These are phyloP conservation scores for Strigomonas galati DNA, from an alignment of 208 protist genomes.

Conservation along the genomic window DNA sequence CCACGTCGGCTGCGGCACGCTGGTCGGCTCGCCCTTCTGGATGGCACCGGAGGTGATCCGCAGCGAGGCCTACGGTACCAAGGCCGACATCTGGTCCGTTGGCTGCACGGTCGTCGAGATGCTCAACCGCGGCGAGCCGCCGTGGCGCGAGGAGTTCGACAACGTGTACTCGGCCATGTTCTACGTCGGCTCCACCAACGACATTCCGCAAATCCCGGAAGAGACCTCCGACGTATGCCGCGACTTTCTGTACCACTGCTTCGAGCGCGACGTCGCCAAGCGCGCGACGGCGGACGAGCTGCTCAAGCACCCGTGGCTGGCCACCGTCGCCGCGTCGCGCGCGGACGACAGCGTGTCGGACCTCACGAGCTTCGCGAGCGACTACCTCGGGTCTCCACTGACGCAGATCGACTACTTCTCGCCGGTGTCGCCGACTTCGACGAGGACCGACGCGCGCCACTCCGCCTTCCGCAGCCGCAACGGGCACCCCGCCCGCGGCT, in stretches of 20 bases:
- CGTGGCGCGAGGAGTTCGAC: slow-evolving; percentile 76
- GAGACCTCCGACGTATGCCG: slow-evolving; percentile 69
- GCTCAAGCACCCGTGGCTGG: slow-evolving; percentile 69
- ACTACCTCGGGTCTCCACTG: neutral
- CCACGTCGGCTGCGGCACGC: slow-evolving; percentile 59
- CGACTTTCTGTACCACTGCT: slow-evolving; percentile 68
- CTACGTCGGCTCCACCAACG: slow-evolving; percentile 67
- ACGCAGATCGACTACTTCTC: neutral
- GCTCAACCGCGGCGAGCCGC: slow-evolving; percentile 77
- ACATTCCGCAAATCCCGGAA: slow-evolving; percentile 63
- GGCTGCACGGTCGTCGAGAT: slow-evolving; percentile 93
- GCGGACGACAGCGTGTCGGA: slow-evolving; percentile 22
- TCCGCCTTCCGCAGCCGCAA: neutral
- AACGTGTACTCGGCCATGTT: slow-evolving; percentile 82
- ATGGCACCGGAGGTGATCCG: slow-evolving; percentile 89
- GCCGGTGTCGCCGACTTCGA: neutral
- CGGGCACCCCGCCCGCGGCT: too few species aligned
- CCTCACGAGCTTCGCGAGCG: slow-evolving; percentile 16
- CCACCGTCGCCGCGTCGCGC: slow-evolving; percentile 21
- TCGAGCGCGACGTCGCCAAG: slow-evolving; percentile 68
- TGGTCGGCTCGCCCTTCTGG: slow-evolving; percentile 81
- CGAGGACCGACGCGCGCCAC: neutral
- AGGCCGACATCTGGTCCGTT: slow-evolving; percentile 92
- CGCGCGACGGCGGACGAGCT: slow-evolving; percentile 69
- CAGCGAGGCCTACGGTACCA: slow-evolving; percentile 76